Percentiles rank a stretch among this genome's conserved stretches.
phyloP scores from a whole-genome alignment of 768 basidiomycete genomes.

The Mycena alexandri region DNA sequence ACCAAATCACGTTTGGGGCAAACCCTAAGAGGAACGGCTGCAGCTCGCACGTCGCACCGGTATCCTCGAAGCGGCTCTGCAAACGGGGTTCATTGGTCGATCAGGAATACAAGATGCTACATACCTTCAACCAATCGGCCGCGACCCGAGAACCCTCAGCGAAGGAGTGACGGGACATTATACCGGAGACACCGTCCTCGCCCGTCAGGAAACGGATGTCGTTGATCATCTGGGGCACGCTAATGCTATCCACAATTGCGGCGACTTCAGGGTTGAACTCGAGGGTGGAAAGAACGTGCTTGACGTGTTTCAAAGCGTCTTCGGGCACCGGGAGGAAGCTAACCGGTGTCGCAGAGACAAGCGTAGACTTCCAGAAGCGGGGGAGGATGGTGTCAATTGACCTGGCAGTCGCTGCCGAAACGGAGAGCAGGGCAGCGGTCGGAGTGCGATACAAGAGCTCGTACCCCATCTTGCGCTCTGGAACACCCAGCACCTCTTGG shows the following conservation, averaged over 20 bases:
- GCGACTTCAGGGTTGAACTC: conserved; percentile 80
- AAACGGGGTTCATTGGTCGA: conserved; percentile 1
- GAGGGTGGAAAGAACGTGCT: conserved; percentile 67
- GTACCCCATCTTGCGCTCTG: conserved; percentile 39
- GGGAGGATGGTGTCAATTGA: conserved; percentile 76
- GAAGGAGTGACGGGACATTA: conserved; percentile 88
- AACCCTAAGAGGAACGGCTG: conserved; percentile 77
- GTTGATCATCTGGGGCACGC: conserved; percentile 70
- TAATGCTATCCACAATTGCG: conserved; percentile 76
- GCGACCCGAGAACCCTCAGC: conserved; percentile 73
- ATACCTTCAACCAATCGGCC: conserved; percentile 78
- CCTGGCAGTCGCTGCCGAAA: conserved; percentile 55
- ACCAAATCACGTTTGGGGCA: conserved; percentile 92
- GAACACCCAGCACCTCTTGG: conserved; percentile 30
- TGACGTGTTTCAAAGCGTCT: conserved; percentile 66
- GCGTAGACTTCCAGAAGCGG: conserved; percentile 76
- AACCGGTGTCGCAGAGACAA: conserved; percentile 65
- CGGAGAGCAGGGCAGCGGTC: conserved; percentile 63
- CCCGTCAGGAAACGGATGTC: conserved; percentile 89
- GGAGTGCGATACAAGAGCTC: conserved; percentile 58
- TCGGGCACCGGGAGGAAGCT: conserved; percentile 69
- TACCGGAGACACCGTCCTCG: conserved; percentile 79
- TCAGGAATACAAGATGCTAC: background rate
- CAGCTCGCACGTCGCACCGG: conserved; percentile 81
- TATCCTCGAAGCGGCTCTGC: conserved; percentile 68